These are phyloP conservation scores for Gamarada debralockiae DNA, from an alignment of 495 filamentous ascomycete species.

Conservation along the genomic window DNA sequence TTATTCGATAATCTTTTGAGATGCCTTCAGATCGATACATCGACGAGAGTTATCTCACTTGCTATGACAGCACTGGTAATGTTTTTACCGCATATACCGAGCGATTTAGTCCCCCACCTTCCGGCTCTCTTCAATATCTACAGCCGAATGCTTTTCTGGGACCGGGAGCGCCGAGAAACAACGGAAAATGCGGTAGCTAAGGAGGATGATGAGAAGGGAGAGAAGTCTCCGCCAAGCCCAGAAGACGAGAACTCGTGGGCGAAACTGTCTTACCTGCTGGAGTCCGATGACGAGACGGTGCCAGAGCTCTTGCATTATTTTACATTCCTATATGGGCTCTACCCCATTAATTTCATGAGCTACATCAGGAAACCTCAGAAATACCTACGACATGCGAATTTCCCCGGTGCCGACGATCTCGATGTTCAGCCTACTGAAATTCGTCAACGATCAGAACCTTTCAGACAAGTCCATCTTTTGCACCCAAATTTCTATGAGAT, in stretches of 20 bases:
- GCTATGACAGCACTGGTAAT: constrained; percentile 66
- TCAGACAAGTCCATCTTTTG: constrained; percentile 60
- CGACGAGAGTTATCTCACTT: constrained; percentile 60
- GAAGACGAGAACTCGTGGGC: constrained; percentile 47
- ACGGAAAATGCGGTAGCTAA: neutral
- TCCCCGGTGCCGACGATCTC: constrained; percentile 59
- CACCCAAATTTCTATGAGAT: constrained; percentile 72
- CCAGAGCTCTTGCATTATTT: constrained; percentile 75
- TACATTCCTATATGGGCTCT: constrained; percentile 72
- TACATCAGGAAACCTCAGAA: constrained; percentile 73
- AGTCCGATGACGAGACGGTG: constrained; percentile 53
- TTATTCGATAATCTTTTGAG: constrained; percentile 62
- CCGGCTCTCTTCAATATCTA: constrained; percentile 73
- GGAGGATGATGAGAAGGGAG: constrained; percentile 16
- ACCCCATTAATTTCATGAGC: constrained; percentile 74
- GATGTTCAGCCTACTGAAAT: constrained; percentile 71
- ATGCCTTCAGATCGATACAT: constrained; percentile 68
- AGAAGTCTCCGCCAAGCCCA: constrained; percentile 1
- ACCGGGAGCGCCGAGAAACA: constrained; percentile 34
- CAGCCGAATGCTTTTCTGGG: constrained; percentile 70
- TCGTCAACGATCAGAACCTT: constrained; percentile 60
- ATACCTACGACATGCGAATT: constrained; percentile 60
- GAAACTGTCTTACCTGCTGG: constrained; percentile 49
- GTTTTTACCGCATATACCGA: constrained; percentile 72
- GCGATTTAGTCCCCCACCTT: constrained; percentile 55